Evolutionary conservation across 257 asterid genomes (phyloP), one percentile per base, ranked within the genome.

Genomic region (Catharanthus roseus): DNA sequence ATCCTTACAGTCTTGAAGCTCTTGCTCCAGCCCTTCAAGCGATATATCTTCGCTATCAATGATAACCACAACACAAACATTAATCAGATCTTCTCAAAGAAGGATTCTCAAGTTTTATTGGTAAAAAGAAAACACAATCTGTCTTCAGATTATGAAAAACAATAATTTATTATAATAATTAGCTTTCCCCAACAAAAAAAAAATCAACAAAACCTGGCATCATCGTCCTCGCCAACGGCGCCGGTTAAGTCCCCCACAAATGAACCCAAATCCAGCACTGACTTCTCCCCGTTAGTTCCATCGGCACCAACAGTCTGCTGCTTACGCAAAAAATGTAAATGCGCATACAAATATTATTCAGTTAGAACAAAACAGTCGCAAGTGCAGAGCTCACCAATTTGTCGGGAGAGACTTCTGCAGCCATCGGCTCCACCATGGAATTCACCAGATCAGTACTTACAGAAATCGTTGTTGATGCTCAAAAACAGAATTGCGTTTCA

Each of bases 1-100:
- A 53, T 83, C 82, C 83, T 86, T 82, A 86, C 99, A 95, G 83
- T 89, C 99, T 61, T 89, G 86, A 55, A 95, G 97, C 80, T 91
- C 97, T 77, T 91, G 89, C 80, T 89, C 96, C 16, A 95, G 85
- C 74, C 97, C 97, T 73, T 95, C 93, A 68, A 95, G 86, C 38
- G 99, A 89, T 72, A 89, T 79, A 82, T 87, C 99, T 77, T 88
- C 97, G 71, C 97, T 95, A 71, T 53, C 62, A 75, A 56, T 77
- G 60, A 45, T 33, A 16, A 65, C 49, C 5, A 28, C n/a, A 60
- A 60, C 42, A 56, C 63, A 0, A 60, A 45, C 4, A 47, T 49
- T 41, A 47, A 18, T 28, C 72, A 60, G 45, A 65, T 65, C 36
- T 28, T 12, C 18, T 29, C 16, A 15, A 58, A 8, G 33, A n/a